These are phyloP conservation scores for Didymella segeticola DNA, from an alignment of 2,329 filamentous ascomycete genomes.

Conservation along the genomic window DNA sequence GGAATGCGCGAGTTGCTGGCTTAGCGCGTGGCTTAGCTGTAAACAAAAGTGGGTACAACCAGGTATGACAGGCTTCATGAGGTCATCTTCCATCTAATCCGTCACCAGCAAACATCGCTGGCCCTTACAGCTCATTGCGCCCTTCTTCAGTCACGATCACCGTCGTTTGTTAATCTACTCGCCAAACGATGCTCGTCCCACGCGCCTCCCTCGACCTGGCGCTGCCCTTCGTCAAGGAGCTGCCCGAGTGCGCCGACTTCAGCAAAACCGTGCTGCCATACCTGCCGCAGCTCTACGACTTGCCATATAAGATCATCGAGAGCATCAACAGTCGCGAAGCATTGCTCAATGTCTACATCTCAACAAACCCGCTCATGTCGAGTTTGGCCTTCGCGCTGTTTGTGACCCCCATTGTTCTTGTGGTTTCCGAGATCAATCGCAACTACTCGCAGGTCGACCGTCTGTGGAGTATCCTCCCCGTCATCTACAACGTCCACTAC, in stretches of 20 bases:
- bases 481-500: slow-evolving; percentile 85
- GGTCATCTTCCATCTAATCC: slow-evolving; percentile 24
- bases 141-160: neutral
- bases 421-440: slow-evolving; percentile 82
- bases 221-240: slow-evolving; percentile 72
- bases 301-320: slow-evolving; percentile 57
- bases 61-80: too few species aligned
- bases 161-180: neutral
- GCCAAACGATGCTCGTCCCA: slow-evolving; percentile 53
- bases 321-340: slow-evolving; percentile 66
- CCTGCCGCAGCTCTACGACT: slow-evolving; percentile 66
- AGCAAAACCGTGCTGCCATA: slow-evolving; percentile 77
- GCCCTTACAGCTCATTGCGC: neutral
- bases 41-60: slow-evolving; percentile 12
- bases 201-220: slow-evolving; percentile 49
- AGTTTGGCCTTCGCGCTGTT: slow-evolving; percentile 75
- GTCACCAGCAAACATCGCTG: neutral
- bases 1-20: slow-evolving; percentile 27
- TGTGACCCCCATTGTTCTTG: slow-evolving; percentile 73
- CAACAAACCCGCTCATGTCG: slow-evolving; percentile 85
- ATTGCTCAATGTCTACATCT: slow-evolving; percentile 75
- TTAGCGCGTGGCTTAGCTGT: slow-evolving; percentile 9
- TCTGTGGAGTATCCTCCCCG: slow-evolving; percentile 87
- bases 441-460: slow-evolving; percentile 99
- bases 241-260: slow-evolving; percentile 80